These are phyloP conservation scores for Aspergillus mulundensis DNA, from an alignment of 495 filamentous ascomycete species.

Conservation along the genomic window DNA sequence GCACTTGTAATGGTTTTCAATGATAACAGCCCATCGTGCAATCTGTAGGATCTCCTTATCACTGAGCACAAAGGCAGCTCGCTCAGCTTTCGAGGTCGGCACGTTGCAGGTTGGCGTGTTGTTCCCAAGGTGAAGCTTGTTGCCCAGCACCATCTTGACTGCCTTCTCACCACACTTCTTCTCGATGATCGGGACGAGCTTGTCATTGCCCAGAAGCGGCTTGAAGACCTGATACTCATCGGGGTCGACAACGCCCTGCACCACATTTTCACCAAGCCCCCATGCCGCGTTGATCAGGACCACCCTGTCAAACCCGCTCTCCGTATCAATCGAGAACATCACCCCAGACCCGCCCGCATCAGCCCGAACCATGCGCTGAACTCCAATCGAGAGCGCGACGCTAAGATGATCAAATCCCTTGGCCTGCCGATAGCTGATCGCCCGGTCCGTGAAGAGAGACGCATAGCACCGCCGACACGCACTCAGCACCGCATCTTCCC, in stretches of 20 bases:
- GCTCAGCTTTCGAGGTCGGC: slow-evolving; percentile 34
- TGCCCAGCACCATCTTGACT: slow-evolving; percentile 19
- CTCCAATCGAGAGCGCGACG: slow-evolving; percentile 31
- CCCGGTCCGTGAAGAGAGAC: slow-evolving; percentile 34
- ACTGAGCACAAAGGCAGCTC: slow-evolving; percentile 23
- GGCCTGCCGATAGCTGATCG: slow-evolving; percentile 31
- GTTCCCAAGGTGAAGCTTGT: too few relatives aligned
- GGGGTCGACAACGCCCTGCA: slow-evolving; percentile 34
- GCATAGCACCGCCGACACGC: slow-evolving; percentile 32
- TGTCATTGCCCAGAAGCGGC: slow-evolving; percentile 7
- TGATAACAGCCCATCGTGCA: slow-evolving; percentile 31
- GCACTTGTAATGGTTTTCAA: slow-evolving; percentile 33
- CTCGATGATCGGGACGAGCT: slow-evolving; percentile 12
- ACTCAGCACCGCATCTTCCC: slow-evolving; percentile 17
- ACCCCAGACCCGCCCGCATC: slow-evolving; percentile 30
- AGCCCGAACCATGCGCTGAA: slow-evolving; percentile 38
- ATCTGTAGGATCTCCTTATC: slow-evolving; percentile 32
- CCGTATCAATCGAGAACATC: slow-evolving; percentile 37
- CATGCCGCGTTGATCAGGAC: slow-evolving; percentile 36
- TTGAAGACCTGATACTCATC: slow-evolving; percentile 40
- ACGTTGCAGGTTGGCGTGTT: slow-evolving; percentile 26
- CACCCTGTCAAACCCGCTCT: slow-evolving; percentile 32
- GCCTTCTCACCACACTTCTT: slow-evolving; percentile 16
- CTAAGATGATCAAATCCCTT: slow-evolving; percentile 32
- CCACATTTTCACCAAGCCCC: slow-evolving; percentile 36